phyloP scores from a whole-genome alignment of 768 basidiomycete species.

The Lactarius sp. region DNA sequence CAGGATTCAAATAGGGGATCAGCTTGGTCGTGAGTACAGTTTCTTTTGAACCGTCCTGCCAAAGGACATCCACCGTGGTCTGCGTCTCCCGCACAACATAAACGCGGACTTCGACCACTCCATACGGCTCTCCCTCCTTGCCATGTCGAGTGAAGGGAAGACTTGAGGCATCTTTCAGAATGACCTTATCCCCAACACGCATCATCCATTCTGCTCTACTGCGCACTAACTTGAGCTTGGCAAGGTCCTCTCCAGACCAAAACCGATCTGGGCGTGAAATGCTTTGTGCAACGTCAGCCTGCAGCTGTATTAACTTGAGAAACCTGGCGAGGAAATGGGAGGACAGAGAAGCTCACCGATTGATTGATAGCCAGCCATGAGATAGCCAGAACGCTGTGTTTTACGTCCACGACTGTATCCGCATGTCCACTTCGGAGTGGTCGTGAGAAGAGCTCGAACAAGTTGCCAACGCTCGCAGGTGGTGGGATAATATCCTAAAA shows the following conservation, averaged over 20 bases:
- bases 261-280: conserved; percentile 66
- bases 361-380: conserved; percentile 89
- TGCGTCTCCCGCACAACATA: conserved; percentile 65
- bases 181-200: conserved; percentile 69
- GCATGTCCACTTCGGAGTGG: conserved; percentile 39
- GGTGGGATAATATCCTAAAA: conserved; percentile 63
- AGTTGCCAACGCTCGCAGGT: conserved; percentile 41
- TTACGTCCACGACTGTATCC: conserved; percentile 67
- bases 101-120: conserved; percentile 48
- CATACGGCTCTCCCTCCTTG: conserved; percentile 41
- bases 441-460: conserved; percentile 45
- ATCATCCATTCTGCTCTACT: conserved; percentile 57
- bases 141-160: conserved; percentile 61
- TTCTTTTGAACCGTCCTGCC: conserved; percentile 82
- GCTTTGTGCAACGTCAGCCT: conserved; percentile 46
- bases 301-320: conserved; percentile 47
- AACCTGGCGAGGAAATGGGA: neutral
- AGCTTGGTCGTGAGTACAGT: conserved; percentile 55
- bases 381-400: conserved; percentile 73
- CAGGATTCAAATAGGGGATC: conserved; percentile 80
- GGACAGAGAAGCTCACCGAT: conserved; percentile 44
- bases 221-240: conserved; percentile 58
- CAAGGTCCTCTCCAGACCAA: conserved; percentile 65
- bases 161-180: conserved; percentile 46
- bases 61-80: conserved; percentile 67